Evolutionary conservation across 805 yeast genomes (phyloP).

Genomic region (Lachancea quebecensis): DNA sequence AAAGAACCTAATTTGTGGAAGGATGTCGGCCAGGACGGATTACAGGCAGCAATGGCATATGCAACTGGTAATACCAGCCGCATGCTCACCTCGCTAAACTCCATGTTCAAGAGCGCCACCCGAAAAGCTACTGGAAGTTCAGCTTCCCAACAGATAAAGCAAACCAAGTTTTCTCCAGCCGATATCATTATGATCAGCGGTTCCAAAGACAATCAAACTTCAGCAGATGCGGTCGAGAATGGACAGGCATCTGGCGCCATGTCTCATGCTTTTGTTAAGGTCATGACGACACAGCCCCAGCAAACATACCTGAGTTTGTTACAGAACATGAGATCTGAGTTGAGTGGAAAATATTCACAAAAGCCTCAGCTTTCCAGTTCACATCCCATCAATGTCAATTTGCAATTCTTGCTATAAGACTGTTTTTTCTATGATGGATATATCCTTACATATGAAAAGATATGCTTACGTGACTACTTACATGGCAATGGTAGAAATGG

Average conservation of each 20-base stretch:
- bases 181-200: conserved; percentile 75
- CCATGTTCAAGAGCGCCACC: conserved; percentile 35
- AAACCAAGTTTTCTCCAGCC: conserved; percentile 62
- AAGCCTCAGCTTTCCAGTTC: conserved; percentile 77
- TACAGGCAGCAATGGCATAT: conserved; percentile 53
- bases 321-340: conserved; percentile 60
- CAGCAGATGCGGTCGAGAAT: conserved; percentile 72
- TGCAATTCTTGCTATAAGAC: conserved; percentile 40
- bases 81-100: conserved; percentile 38
- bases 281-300: conserved; percentile 50
- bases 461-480: conserved; percentile 3
- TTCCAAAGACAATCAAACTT: conserved; percentile 77
- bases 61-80: conserved; percentile 47
- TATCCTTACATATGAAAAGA: background rate
- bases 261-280: conserved; percentile 70
- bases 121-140: conserved; percentile 35
- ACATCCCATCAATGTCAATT: conserved; percentile 67
- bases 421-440: background rate
- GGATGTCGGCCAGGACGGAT: conserved; percentile 63
- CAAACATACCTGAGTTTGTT: conserved; percentile 65
- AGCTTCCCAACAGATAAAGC: conserved; percentile 39
- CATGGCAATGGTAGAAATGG: conserved; percentile 1
- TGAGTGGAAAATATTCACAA: conserved; percentile 62
- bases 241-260: conserved; percentile 77
- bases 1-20: conserved; percentile 76